Evolutionary conservation across 2,329 filamentous ascomycete species (phyloP).

Genomic region (Penicillium nordicum): DNA sequence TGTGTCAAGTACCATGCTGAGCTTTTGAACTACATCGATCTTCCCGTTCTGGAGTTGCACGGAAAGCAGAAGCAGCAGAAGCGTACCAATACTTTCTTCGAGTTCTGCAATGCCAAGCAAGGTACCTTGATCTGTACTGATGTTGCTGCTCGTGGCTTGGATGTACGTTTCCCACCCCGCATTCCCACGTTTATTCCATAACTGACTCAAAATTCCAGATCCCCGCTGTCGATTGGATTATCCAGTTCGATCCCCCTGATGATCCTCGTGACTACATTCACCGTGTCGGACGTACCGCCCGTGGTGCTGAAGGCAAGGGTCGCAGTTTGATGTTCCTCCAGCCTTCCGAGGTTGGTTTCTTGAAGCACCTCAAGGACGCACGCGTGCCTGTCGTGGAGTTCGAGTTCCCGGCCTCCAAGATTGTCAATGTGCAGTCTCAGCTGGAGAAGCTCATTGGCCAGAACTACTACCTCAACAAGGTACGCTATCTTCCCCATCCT

Average conservation of each 20-base stretch:
- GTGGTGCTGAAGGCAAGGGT: constrained; percentile 78
- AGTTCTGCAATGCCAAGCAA: constrained; percentile 81
- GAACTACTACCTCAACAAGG: constrained; percentile 97
- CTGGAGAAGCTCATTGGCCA: constrained; percentile 90
- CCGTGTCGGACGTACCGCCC: constrained; percentile 88
- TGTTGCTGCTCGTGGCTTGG: constrained; percentile 88
- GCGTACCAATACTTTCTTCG: constrained; percentile 97
- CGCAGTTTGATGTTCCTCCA: constrained; percentile 90
- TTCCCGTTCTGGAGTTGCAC: constrained; percentile 80
- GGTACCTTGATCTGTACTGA: constrained; percentile 95
- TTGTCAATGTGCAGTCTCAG: constrained; percentile 84
- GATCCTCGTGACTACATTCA: constrained; percentile 91
- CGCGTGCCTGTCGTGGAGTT: constrained; percentile 94
- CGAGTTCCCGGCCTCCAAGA: constrained; percentile 88
- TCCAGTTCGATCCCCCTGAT: constrained; percentile 93
- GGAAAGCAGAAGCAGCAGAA: constrained; percentile 99
- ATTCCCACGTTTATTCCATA: not conserved
- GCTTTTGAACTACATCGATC: constrained; percentile 94
- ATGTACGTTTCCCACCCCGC: constrained; percentile 41
- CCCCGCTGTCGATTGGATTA: constrained; percentile 91
- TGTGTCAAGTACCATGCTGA: constrained; percentile 96
- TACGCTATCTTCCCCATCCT: constrained; percentile 29
- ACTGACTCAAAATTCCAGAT: constrained; percentile 47
- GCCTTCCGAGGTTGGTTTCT: constrained; percentile 86
- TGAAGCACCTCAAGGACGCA: constrained; percentile 85